These are phyloP conservation scores for Arabis hirsuta DNA, from an alignment of 345 rosid genomes.

Conservation along the genomic window DNA sequence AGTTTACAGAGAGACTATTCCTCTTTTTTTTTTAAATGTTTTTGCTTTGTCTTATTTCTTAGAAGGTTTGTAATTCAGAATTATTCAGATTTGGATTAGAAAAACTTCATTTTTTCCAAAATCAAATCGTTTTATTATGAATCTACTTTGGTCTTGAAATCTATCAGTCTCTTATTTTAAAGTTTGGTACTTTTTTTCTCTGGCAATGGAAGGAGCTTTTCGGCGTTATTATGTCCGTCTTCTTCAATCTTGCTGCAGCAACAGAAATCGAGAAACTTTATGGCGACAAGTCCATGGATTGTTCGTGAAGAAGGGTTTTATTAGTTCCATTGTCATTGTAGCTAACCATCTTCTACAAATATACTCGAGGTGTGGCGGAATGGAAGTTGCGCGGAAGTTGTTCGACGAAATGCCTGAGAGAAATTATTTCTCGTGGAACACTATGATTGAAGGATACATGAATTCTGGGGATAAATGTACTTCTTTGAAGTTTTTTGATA, in stretches of 20 bases:
- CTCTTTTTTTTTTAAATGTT: too few relatives aligned
- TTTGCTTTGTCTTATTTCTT: too few relatives aligned
- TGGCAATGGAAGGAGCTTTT: conserved; percentile 34
- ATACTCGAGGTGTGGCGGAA: conserved; percentile 49
- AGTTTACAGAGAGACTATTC: too few relatives aligned
- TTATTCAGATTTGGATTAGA: too few relatives aligned
- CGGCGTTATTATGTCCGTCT: conserved; percentile 44
- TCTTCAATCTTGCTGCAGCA: conserved; percentile 50
- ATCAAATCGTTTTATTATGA: background rate
- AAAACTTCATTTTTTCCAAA: too few relatives aligned
- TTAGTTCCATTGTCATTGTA: conserved; percentile 48
- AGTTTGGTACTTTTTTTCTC: background rate
- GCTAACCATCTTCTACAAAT: conserved; percentile 65
- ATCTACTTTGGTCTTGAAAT: background rate
- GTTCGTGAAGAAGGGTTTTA: conserved; percentile 63
- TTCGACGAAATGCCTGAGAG: conserved; percentile 72
- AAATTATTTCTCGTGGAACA: conserved; percentile 77
- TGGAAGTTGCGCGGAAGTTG: conserved; percentile 52
- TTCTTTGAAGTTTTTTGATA: conserved; percentile 52
- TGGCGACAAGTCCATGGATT: conserved; percentile 63
- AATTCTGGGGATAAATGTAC: conserved; percentile 48
- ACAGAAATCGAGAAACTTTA: conserved; percentile 42
- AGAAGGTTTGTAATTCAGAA: too few relatives aligned
- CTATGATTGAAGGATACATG: conserved; percentile 70
- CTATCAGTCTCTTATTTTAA: background rate